phyloP scores from a whole-genome alignment of 768 basidiomycete species.

The Boletus insuetus region DNA sequence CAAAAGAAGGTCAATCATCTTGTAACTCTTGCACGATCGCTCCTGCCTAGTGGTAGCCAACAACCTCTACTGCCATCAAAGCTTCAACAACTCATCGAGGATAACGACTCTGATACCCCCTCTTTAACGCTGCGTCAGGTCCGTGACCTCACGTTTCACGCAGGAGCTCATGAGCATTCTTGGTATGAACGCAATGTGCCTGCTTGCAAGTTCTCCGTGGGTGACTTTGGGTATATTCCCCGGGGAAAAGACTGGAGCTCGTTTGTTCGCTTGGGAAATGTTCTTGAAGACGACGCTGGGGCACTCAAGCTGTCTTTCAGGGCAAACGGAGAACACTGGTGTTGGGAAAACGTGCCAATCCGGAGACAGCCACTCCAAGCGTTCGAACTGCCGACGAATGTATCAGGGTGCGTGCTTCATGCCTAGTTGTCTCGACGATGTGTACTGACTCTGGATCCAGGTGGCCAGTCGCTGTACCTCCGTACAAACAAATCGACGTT shows the following conservation, averaged over 20 bases:
- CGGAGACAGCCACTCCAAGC: constrained; percentile 32
- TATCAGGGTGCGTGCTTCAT: constrained; percentile 30
- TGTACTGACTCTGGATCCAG: constrained; percentile 22
- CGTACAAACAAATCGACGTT: constrained; percentile 38
- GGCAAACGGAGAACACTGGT: constrained; percentile 35
- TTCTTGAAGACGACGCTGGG: constrained; percentile 31
- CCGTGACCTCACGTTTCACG: constrained; percentile 36
- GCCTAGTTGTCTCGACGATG: background rate
- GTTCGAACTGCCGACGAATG: constrained; percentile 31
- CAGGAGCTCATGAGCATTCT: constrained; percentile 35
- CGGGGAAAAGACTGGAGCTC: constrained; percentile 33
- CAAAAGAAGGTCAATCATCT: constrained; percentile 42
- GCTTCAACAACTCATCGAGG: constrained; percentile 35
- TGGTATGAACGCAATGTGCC: constrained; percentile 43
- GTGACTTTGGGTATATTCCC: constrained; percentile 46
- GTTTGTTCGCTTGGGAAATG: constrained; percentile 40
- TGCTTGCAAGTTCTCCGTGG: constrained; percentile 39
- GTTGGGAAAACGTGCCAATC: constrained; percentile 35
- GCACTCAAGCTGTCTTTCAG: constrained; percentile 21
- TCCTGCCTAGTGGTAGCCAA: constrained; percentile 38
- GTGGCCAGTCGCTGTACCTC: constrained; percentile 44
- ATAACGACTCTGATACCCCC: constrained; percentile 27
- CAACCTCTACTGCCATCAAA: constrained; percentile 30
- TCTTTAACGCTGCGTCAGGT: constrained; percentile 36
- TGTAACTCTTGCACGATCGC: constrained; percentile 35